Base-by-base conservation (phyloP, 495 filamentous ascomycete species). In the Staphylotrichum tortipilum region DNA sequence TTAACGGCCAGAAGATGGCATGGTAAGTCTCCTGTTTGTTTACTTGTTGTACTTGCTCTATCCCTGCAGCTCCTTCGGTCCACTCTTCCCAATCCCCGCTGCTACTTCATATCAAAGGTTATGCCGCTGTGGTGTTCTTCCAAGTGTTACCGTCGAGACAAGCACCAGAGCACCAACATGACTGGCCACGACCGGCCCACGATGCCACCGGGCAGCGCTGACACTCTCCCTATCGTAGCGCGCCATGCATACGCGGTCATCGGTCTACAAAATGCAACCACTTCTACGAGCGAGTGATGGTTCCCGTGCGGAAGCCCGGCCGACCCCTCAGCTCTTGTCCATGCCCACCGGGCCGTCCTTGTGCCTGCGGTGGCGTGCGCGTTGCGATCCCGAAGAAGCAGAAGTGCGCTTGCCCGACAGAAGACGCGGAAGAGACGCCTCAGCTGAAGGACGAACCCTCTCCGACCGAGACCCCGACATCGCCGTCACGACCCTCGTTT, bases 231-330 rank as follows among this genome's bases (percentile, higher is more conserved):
- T 18, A 48, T 24, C 43, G 44, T 60, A 92, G 87, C 61, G 82
- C 84, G 71, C 83, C 85, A 60, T 94, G 88, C 57, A 87, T 91
- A 55, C 84, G 85, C 45, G 88, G 88, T 44, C 88, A 94, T 66
- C 82, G 88, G 56, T 89, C 88, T 19, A 86, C 86, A 54, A 86
- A 84, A 75, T 94, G 88, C 59, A 80, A 77, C 28, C 87, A 94
- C 69, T 80, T 74, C 44, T 78, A 82, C 49, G 76, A 78, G 37
- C 78, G 87, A 54, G 65, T 88, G 17, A 82, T 94, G 78, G 68
- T 88, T 49, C 83, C 83, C 40, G 86, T 91, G 9, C 81, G 83
- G 44, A 89, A 88, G 59, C 85, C 88, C 2, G 88, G 88, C 8
- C 76, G 88, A 39, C 88, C 88, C 15, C 68, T 89, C 17, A 83